Percentiles rank a stretch among this genome's conserved stretches.
Conservation (phyloP, 2,329 filamentous ascomycete genomes). For the Aspergillus costaricaensis region DNA sequence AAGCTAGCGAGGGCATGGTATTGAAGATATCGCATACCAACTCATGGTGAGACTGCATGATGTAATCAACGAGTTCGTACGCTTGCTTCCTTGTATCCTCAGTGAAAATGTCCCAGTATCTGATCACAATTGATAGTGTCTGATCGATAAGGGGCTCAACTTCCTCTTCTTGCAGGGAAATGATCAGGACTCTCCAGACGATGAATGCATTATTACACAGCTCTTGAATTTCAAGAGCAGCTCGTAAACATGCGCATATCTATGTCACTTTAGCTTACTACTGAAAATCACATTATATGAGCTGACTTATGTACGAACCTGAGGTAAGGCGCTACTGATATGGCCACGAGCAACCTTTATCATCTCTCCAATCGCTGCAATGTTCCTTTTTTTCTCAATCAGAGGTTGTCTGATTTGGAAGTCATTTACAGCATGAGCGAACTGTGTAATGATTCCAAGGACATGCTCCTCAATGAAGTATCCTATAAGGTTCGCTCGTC, state of each 20-base stretch:
- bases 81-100: conserved; percentile 61
- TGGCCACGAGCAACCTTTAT: conserved; percentile 72
- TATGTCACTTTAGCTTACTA: conserved; percentile 39
- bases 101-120: conserved; percentile 73
- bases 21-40: conserved; percentile 68
- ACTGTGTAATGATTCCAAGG: conserved; percentile 79
- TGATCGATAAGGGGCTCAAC: conserved; percentile 79
- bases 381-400: conserved; percentile 72
- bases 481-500: conserved; percentile 62
- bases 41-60: conserved; percentile 64
- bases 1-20: conserved; percentile 74
- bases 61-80: conserved; percentile 62
- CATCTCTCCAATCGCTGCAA: conserved; percentile 86
- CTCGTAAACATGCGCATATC: conserved; percentile 90
- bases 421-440: conserved; percentile 78
- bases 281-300: not conserved
- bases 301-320: conserved; percentile 57
- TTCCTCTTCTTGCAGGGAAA: conserved; percentile 73
- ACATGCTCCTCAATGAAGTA: conserved; percentile 81
- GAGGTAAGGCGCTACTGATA: conserved; percentile 78
- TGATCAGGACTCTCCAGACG: conserved; percentile 81
- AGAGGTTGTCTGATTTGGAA: conserved; percentile 57
- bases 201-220: conserved; percentile 78
- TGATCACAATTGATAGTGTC: conserved; percentile 82
- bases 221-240: conserved; percentile 72